A percentile compares a stretch with the other conserved stretches of the same genome.
These are phyloP conservation scores for Porphyrellus cyaneotinctus DNA, from an alignment of 768 basidiomycete species.

Conservation along the genomic window DNA sequence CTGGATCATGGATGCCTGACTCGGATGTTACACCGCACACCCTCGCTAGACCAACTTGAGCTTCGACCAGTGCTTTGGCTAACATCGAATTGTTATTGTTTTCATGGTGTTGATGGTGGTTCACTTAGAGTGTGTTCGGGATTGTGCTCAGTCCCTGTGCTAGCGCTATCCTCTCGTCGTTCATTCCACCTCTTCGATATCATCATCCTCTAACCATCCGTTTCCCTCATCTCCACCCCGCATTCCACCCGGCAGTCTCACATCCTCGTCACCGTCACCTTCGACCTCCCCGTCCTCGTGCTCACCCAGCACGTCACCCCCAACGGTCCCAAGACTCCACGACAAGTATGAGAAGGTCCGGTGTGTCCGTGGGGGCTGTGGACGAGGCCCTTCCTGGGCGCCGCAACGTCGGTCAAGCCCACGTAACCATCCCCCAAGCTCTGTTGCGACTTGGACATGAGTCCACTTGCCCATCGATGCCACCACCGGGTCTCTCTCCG, in stretches of 20 bases:
- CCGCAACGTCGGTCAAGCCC: conserved; percentile 34
- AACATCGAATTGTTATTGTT: too few species aligned
- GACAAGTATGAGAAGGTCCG: conserved; percentile 49
- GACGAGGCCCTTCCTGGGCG: background rate
- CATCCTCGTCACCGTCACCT: conserved; percentile 24
- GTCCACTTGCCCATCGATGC: conserved; percentile 45
- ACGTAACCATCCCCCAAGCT: conserved; percentile 57
- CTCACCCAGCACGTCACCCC: conserved; percentile 25
- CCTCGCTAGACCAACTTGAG: too few species aligned
- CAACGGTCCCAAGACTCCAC: conserved; percentile 36
- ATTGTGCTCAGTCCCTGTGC: too few species aligned
- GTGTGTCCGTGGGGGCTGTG: conserved; percentile 34
- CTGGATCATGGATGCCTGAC: too few species aligned
- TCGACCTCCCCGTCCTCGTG: conserved; percentile 27
- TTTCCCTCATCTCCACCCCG: conserved; percentile 29
- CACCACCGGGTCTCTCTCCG: background rate
- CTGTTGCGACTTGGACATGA: conserved; percentile 46
- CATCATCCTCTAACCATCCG: conserved; percentile 57
- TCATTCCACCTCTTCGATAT: conserved; percentile 47
- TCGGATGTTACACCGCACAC: too few species aligned
- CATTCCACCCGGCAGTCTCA: conserved; percentile 25
- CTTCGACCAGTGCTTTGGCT: too few species aligned
- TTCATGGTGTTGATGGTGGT: too few species aligned
- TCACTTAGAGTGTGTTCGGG: too few species aligned
- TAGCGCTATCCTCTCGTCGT: background rate